Evolutionary conservation across 1,284 basidiomycete species (phyloP).

Genomic region (Rhodotorula sp.): DNA sequence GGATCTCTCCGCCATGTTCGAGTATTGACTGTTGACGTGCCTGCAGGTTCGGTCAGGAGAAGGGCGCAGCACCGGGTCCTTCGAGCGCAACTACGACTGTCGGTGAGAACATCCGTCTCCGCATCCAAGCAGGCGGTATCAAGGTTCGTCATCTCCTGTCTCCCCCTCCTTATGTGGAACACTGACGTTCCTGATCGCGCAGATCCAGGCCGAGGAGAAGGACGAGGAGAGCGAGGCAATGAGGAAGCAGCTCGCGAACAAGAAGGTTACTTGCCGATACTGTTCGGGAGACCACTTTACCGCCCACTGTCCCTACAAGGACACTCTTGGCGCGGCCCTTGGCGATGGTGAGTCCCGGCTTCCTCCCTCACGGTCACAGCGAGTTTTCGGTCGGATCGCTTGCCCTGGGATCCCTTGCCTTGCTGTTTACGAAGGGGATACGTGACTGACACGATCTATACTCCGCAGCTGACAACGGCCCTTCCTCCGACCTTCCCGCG

Average conservation of each 20-base stretch:
- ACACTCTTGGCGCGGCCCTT: constrained; percentile 67
- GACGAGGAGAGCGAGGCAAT: constrained; percentile 64
- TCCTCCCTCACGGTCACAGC: neutral
- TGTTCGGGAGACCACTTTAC: constrained; percentile 99
- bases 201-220: neutral
- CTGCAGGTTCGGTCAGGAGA: constrained; percentile 76
- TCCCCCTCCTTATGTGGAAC: neutral
- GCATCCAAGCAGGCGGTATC: constrained; percentile 73
- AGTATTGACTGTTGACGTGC: too few relatives aligned
- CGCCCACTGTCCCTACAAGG: constrained; percentile 97
- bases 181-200: neutral
- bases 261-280: constrained; percentile 87
- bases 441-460: neutral
- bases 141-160: constrained; percentile 57
- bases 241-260: constrained; percentile 66
- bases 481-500: constrained; percentile 5
- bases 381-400: too few relatives aligned
- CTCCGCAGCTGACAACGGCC: neutral
- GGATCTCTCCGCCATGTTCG: too few relatives aligned
- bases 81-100: constrained; percentile 94
- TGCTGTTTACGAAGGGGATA: too few relatives aligned
- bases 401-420: too few relatives aligned
- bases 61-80: constrained; percentile 81
- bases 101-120: constrained; percentile 83
- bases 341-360: constrained; percentile 51